These are phyloP conservation scores for Aegilops longissima DNA, from an alignment of 176 grass and related monocot species.

Conservation along the genomic window DNA sequence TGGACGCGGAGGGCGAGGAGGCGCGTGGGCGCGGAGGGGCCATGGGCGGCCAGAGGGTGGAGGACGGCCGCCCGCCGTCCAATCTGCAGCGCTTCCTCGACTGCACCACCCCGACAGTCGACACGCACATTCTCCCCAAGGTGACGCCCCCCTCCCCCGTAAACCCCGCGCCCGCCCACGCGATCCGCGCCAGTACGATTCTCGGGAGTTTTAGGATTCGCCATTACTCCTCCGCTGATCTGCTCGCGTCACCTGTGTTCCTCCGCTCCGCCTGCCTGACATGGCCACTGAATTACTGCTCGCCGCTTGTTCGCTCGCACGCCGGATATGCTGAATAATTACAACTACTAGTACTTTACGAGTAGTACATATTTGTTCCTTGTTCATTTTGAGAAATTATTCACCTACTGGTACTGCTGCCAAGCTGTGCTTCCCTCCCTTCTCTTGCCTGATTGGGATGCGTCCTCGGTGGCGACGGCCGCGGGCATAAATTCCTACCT, in stretches of 20 bases:
- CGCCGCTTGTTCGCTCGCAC: not conserved
- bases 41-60: constrained; percentile 47
- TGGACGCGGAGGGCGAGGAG: not conserved
- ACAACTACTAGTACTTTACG: not conserved
- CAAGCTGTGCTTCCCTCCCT: not conserved
- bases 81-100: constrained; percentile 82
- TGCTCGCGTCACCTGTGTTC: not conserved
- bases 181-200: not conserved
- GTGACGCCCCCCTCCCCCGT: constrained; percentile 22
- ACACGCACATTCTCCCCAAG: constrained; percentile 67
- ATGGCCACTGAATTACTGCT: not conserved
- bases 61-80: constrained; percentile 32
- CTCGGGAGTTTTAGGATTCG: constrained; percentile 20
- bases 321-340: not conserved
- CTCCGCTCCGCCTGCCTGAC: not conserved
- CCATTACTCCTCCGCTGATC: constrained; percentile 26
- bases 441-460: constrained; percentile 15
- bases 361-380: too few species aligned
- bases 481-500: constrained; percentile 15
- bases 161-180: not conserved
- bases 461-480: constrained; percentile 5
- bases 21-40: not conserved
- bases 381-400: not conserved
- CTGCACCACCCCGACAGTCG: constrained; percentile 65
- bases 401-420: not conserved